Base-by-base conservation (phyloP, 306 rosid species). In the Sechiopsis laciniata region DNA sequence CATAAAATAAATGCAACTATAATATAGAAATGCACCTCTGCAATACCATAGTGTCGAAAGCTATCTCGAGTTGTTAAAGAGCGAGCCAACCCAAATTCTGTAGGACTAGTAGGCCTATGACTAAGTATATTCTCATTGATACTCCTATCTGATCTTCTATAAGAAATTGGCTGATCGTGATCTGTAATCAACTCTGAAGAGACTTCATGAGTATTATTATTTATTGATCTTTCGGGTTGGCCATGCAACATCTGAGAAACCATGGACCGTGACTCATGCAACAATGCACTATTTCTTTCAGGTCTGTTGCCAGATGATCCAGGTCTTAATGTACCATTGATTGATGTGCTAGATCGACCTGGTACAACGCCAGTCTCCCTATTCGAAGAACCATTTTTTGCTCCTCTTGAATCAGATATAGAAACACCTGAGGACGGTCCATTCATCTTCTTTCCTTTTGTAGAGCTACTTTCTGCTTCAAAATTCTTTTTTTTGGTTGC, bases 381-480 rank as follows among this genome's bases (percentile, higher is more conserved):
- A 48, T 77, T 79, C 73, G 88, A 64, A 71, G 87, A 78, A 51
- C 71, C 68, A 80, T 86, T 85, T 79, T 88, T 82, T 55, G 83
- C 77, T 77, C 87, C 85, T 87, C 92, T 86, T 40, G 97, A 79
- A 75, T 91, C 99, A 58, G 91, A 84, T 72, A 89, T 88, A 8
- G 97, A 84, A 79, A 89, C 78, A 55, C 96, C 64, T 1, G 78
- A 78, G 8, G 85, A 75, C 53, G 89, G 80, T 4, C 91, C 96
- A 15, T 78, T 89, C 29, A 87, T 89, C 82, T 89, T 95, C 86
- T 91, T 95, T 75, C 95, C 99, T 85, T 80, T 83, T 46, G 86
- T 63, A 78, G 96, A 40, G 46, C 46, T 40, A 40, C 46, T 40
- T 40, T 40, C 46, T 40, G 46, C 46, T 40, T 6, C 46, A 40